A percentile compares a stretch with the other conserved stretches of the same genome.
phyloP scores from a whole-genome alignment of 2,329 filamentous ascomycete genomes.

The Talaromyces islandicus region DNA sequence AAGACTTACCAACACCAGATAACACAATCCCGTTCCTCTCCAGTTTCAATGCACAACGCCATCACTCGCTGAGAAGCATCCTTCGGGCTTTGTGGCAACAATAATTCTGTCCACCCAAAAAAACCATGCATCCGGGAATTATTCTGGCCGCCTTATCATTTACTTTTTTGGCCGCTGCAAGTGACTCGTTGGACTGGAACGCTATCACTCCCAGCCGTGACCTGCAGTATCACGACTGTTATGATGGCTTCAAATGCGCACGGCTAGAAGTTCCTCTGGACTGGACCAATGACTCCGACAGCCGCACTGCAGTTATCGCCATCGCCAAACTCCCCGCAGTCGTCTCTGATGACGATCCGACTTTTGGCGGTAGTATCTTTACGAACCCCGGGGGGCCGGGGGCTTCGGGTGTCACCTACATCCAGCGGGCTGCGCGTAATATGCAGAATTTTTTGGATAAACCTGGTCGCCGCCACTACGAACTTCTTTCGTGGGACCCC shows the following conservation, averaged over 20 bases:
- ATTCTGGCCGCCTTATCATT: not conserved
- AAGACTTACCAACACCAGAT: too few relatives aligned
- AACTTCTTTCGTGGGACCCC: not conserved
- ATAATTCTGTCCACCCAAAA: not conserved
- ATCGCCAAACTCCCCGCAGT: not conserved
- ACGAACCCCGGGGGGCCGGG: not conserved
- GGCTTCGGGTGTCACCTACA: not conserved
- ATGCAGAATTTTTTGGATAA: not conserved
- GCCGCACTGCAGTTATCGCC: not conserved
- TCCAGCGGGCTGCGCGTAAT: not conserved
- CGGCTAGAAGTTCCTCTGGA: not conserved
- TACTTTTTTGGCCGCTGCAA: not conserved
- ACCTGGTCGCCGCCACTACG: not conserved
- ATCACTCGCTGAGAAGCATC: not conserved
- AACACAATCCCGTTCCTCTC: too few relatives aligned
- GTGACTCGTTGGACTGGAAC: not conserved
- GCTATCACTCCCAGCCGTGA: not conserved
- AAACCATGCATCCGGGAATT: not conserved
- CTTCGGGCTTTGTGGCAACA: not conserved
- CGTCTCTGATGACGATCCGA: not conserved
- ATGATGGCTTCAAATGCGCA: not conserved
- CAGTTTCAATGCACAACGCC: too few relatives aligned
- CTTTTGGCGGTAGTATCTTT: not conserved
- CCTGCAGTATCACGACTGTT: not conserved
- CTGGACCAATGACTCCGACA: not conserved